Percentiles rank a stretch among this genome's conserved stretches.
Conservation (phyloP, 192 early-diverging fungal species). For the Irineochytrium annulatum region DNA sequence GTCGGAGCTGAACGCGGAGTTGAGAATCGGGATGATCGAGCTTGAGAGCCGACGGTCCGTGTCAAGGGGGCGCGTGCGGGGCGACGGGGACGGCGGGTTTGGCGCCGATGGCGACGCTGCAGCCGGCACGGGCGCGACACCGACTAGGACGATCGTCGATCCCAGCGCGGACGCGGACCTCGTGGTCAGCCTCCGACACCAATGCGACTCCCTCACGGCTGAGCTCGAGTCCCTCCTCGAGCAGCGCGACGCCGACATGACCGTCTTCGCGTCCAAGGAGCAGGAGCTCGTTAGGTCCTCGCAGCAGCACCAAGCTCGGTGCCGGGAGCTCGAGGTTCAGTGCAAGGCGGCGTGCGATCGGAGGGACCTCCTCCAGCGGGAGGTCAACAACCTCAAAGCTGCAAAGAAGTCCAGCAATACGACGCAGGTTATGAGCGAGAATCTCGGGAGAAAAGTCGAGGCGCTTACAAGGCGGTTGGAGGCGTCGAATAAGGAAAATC, state of each 20-base stretch:
- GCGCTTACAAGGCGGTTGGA: neutral
- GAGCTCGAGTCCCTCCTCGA: neutral
- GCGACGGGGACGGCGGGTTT: too few species aligned
- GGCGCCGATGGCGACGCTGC: too few species aligned
- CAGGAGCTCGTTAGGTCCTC: neutral
- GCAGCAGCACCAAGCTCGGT: neutral
- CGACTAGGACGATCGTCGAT: neutral
- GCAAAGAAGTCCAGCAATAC: neutral
- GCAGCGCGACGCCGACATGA: neutral
- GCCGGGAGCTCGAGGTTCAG: neutral
- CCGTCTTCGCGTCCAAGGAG: slow-evolving; percentile 1
- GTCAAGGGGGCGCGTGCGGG: too few species aligned
- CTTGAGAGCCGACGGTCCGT: neutral
- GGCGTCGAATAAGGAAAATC: neutral
- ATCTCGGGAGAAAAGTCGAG: neutral
- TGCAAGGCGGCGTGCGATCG: slow-evolving; percentile 1
- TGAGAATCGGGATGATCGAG: neutral
- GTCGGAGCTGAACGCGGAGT: neutral
- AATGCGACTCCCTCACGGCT: neutral
- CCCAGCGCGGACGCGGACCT: neutral
- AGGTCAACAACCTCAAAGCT: slow-evolving; percentile 4
- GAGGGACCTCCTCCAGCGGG: neutral
- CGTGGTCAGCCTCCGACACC: neutral
- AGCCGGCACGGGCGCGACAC: neutral
- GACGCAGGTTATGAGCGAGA: neutral